These are phyloP conservation scores for Solanum etuberosum DNA, from an alignment of 257 asterid genomes.

Conservation along the genomic window DNA sequence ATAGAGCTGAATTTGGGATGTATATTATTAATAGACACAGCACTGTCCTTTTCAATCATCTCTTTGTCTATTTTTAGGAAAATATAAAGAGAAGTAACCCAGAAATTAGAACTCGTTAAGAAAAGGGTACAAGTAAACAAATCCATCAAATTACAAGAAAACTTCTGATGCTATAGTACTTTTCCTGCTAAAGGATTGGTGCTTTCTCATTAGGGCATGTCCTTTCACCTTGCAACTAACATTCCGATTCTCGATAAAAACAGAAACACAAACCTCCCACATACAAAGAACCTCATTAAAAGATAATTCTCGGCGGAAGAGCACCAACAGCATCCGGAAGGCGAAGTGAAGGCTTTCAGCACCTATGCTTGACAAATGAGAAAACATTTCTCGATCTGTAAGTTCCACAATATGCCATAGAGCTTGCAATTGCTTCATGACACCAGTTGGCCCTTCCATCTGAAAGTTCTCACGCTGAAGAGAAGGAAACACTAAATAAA, in stretches of 20 bases:
- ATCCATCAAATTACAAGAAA: not conserved
- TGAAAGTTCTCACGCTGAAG: conserved; percentile 86
- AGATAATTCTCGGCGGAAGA: conserved; percentile 92
- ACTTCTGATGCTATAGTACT: not conserved
- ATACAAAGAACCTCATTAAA: conserved; percentile 84
- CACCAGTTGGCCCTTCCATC: conserved; percentile 97
- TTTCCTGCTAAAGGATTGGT: not conserved
- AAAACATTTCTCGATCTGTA: conserved; percentile 78
- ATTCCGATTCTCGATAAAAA: not conserved
- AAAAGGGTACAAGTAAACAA: not conserved
- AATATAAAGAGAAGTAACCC: not conserved
- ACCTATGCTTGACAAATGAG: conserved; percentile 76
- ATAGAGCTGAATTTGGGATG: not conserved
- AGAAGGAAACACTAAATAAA: conserved; percentile 1
- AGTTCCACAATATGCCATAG: conserved; percentile 89
- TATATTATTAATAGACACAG: not conserved
- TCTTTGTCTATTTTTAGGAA: not conserved
- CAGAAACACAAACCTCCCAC: conserved; percentile 92
- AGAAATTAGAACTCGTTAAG: not conserved
- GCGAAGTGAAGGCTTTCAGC: conserved; percentile 99
- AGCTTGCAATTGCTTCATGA: conserved; percentile 93
- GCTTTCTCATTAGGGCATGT: not conserved
- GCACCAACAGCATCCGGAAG: conserved; percentile 95
- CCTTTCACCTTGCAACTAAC: not conserved
- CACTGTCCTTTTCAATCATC: not conserved